These are phyloP conservation scores for Phlebiopsis flavidoalba DNA, from an alignment of 768 basidiomycete genomes.

Conservation along the genomic window DNA sequence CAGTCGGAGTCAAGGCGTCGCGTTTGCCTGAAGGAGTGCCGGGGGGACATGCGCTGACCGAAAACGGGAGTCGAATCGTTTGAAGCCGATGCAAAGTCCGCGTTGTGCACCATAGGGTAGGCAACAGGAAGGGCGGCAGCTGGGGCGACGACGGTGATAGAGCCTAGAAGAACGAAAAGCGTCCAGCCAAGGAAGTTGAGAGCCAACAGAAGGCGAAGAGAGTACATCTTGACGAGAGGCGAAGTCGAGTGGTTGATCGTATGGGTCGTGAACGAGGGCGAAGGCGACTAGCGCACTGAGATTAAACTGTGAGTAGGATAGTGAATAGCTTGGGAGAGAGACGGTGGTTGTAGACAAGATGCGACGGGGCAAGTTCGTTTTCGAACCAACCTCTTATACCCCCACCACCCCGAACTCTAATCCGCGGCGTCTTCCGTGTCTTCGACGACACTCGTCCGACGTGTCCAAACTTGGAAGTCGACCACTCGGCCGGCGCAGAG, in stretches of 20 bases:
- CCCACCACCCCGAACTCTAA: conserved; percentile 16
- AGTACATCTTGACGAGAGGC: conserved; percentile 24
- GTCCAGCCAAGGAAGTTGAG: conserved; percentile 34
- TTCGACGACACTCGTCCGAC: neutral
- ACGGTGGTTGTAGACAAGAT: conserved; percentile 16
- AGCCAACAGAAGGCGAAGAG: conserved; percentile 33
- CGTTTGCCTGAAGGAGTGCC: neutral
- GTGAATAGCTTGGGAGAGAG: conserved; percentile 13
- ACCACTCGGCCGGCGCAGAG: neutral
- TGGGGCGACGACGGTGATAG: conserved; percentile 11
- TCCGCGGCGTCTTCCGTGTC: neutral
- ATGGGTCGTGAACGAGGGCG: conserved; percentile 2
- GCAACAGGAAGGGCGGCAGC: conserved; percentile 25
- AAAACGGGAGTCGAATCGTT: conserved; percentile 7
- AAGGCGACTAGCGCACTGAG: conserved; percentile 18
- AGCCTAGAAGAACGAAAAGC: conserved; percentile 16
- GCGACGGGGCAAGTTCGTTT: conserved; percentile 11
- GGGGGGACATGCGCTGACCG: neutral
- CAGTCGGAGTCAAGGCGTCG: neutral
- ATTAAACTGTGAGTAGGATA: conserved; percentile 14
- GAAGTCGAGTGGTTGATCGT: conserved; percentile 16
- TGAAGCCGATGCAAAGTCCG: conserved; percentile 16
- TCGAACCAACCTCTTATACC: conserved; percentile 19
- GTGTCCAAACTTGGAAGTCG: neutral
- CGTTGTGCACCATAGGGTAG: conserved; percentile 14